Evolutionary conservation across 441 rosid genomes (phyloP).

Genomic region (Capsella rubella): DNA sequence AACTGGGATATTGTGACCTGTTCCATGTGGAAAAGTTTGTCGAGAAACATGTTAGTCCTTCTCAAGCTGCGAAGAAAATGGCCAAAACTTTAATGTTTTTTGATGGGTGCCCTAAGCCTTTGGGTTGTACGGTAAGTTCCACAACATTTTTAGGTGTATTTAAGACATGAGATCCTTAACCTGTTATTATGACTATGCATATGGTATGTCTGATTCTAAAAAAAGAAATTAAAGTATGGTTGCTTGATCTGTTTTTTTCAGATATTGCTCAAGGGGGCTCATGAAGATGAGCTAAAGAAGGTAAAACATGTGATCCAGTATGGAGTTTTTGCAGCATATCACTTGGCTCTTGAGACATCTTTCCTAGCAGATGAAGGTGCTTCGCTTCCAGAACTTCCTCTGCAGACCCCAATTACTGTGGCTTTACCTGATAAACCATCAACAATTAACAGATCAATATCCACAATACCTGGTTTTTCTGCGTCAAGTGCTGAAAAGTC

Average conservation of each 20-base stretch:
- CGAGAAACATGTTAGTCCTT: constrained; percentile 64
- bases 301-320: constrained; percentile 82
- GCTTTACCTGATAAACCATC: constrained; percentile 75
- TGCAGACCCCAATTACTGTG: constrained; percentile 72
- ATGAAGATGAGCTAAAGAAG: constrained; percentile 73
- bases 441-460: constrained; percentile 67
- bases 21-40: constrained; percentile 73
- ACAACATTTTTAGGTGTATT: constrained; percentile 21
- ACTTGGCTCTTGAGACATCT: constrained; percentile 81
- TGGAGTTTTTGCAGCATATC: constrained; percentile 88
- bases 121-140: constrained; percentile 81
- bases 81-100: constrained; percentile 78
- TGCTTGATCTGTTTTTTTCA: constrained; percentile 44
- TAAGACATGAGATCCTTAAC: constrained; percentile 9
- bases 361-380: constrained; percentile 89
- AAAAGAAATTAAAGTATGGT: constrained; percentile 30
- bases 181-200: constrained; percentile 26
- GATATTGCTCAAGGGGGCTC: constrained; percentile 79
- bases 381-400: constrained; percentile 73
- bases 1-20: constrained; percentile 70
- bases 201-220: constrained; percentile 14
- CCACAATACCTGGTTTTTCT: constrained; percentile 74
- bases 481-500: constrained; percentile 52
- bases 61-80: constrained; percentile 66
- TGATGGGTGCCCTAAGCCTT: constrained; percentile 84